Base-by-base conservation (phyloP, 352 stramenopile species). In the Globisporangium solare region DNA sequence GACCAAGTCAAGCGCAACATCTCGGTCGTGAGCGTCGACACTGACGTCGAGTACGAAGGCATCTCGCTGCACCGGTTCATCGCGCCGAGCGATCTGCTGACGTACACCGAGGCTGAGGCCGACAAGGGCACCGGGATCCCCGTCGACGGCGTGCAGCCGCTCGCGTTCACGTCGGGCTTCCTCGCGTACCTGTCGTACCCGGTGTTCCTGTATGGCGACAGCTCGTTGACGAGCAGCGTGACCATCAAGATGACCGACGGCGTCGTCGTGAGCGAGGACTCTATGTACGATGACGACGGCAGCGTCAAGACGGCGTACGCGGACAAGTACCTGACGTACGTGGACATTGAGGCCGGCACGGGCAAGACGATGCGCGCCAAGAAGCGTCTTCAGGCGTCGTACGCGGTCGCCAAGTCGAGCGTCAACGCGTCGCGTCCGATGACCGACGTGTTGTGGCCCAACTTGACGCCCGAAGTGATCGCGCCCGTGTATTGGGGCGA, bases 371-470 rank as follows among this genome's bases (percentile, higher is more conserved):
- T 77, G 69, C 47, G 51, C 13, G 69, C 69, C 6, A 27, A 32
- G 57, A 79, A 79, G 59, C 67, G 70, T 2, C 47, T 79, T 22
- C 39, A 56, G 65, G 70, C 61, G 27, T 73, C 59, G 42, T 73
- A 75, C 43, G 67, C 70, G 18, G 20, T 76, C 37, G 54, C 60
- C 37, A 58, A 67, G 17, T 79, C 70, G 27, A 53, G 56, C 32
- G 68, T 69, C 14, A 32, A 52, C n/a, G 17, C 39, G 13, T 64
- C 66, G 37, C 58, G 58, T 1, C 68, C 73, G 51, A 85, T 89
- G 78, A 75, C 61, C 14, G 78, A 89, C 48, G 5, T 89, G 39
- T 17, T 89, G 61, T 85, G 65, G 63, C 75, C 75, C 11, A 68
- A 63, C 42, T 60, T 85, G 50, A 56, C 55, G 46, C 62, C 73